These are phyloP conservation scores for Fusarium bactridioides DNA, from an alignment of 2,329 filamentous ascomycete genomes.

Conservation along the genomic window DNA sequence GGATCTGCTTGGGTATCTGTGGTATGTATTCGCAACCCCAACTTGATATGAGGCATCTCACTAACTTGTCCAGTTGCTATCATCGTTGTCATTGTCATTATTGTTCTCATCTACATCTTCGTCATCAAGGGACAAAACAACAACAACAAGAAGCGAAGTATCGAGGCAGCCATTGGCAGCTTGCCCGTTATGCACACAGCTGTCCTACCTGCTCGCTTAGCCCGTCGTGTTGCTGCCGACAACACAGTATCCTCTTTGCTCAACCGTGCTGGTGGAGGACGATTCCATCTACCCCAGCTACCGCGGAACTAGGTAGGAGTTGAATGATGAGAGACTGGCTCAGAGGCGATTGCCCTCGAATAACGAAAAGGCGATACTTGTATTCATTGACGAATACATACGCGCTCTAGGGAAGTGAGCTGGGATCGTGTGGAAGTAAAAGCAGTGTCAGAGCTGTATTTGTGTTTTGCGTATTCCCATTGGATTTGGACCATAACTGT, in stretches of 20 bases:
- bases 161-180: conserved; percentile 34
- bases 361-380: not conserved
- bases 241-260: conserved; percentile 17
- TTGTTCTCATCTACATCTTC: conserved; percentile 59
- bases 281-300: conserved; percentile 40
- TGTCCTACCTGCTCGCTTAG: conserved; percentile 23
- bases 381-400: not conserved
- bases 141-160: conserved; percentile 45
- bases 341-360: not conserved
- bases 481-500: conserved; percentile 18
- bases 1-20: conserved; percentile 86
- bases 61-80: conserved; percentile 57
- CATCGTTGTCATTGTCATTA: conserved; percentile 59
- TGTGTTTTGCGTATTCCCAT: conserved; percentile 34
- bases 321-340: not conserved
- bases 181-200: conserved; percentile 38
- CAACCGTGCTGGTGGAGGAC: conserved; percentile 23
- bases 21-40: conserved; percentile 51
- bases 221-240: conserved; percentile 19
- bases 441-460: conserved; percentile 5
- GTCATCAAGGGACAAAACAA: conserved; percentile 47
- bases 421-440: conserved; percentile 6
- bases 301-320: conserved; percentile 19
- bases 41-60: not conserved
- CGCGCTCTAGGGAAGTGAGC: not conserved